These are phyloP conservation scores for Lolium perenne DNA, from an alignment of 176 grass and related monocot genomes.

Conservation along the genomic window DNA sequence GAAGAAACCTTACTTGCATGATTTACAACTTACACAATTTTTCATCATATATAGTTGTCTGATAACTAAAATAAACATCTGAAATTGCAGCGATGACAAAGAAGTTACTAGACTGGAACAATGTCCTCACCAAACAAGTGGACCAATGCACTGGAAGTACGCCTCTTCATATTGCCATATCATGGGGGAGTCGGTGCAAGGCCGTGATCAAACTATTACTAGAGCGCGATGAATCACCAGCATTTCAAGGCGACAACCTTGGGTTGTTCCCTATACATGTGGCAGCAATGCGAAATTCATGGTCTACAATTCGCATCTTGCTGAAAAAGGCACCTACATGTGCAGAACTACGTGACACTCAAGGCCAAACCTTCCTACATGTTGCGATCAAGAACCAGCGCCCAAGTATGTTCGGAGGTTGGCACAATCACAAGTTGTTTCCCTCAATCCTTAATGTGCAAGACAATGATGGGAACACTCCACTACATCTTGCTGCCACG, in stretches of 20 bases:
- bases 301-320: background rate
- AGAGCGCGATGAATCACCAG: background rate
- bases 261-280: slow-evolving; percentile 50
- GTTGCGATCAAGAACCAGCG: background rate
- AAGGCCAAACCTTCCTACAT: slow-evolving; percentile 30
- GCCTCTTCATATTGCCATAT: slow-evolving; percentile 53
- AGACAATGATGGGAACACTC: slow-evolving; percentile 44
- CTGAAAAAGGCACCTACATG: background rate
- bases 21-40: background rate
- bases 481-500: slow-evolving; percentile 32
- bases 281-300: background rate
- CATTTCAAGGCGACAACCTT: slow-evolving; percentile 3
- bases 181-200: background rate
- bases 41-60: background rate
- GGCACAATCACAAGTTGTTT: background rate
- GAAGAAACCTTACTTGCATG: background rate
- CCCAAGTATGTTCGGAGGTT: background rate
- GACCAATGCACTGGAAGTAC: slow-evolving; percentile 34
- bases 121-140: background rate
- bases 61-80: slow-evolving; percentile 17
- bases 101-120: slow-evolving; percentile 13
- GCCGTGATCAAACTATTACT: slow-evolving; percentile 35
- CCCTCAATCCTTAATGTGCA: slow-evolving; percentile 4
- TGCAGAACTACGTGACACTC: background rate
- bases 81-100: slow-evolving; percentile 29